These are phyloP conservation scores for Erigeron philadelphicus DNA, from an alignment of 140 eudicot species.

Conservation along the genomic window DNA sequence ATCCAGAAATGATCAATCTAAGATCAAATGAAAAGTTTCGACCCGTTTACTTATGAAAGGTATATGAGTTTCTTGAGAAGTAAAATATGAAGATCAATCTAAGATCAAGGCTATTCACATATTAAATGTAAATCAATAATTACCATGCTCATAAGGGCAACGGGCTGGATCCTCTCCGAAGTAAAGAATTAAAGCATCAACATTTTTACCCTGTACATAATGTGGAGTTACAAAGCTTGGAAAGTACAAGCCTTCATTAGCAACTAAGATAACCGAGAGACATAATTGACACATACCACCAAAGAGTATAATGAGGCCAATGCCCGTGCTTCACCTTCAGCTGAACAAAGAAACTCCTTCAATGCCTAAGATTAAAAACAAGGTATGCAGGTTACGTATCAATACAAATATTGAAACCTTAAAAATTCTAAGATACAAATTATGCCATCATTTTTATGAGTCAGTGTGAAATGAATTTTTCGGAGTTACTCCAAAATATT, in stretches of 20 bases:
- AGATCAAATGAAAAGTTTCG: too few species aligned
- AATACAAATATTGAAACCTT: not conserved
- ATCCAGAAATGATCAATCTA: not conserved
- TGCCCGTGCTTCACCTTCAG: constrained; percentile 90
- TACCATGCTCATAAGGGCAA: constrained; percentile 94
- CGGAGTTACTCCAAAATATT: not conserved
- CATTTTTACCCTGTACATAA: constrained; percentile 58
- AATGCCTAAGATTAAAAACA: constrained; percentile 40
- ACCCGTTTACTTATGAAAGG: too few species aligned
- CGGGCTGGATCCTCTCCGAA: constrained; percentile 93
- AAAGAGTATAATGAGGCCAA: constrained; percentile 82
- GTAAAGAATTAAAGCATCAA: constrained; percentile 70
- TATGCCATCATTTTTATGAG: not conserved
- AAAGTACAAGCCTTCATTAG: too few species aligned
- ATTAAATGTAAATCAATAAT: constrained; percentile 11
- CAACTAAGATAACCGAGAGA: not conserved
- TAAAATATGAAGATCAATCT: constrained; percentile 9
- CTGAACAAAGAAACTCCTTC: constrained; percentile 75
- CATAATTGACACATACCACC: constrained; percentile 52
- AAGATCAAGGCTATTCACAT: not conserved
- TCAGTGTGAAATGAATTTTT: not conserved
- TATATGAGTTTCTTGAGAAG: too few species aligned
- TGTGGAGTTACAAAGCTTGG: not conserved
- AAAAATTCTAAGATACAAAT: not conserved
- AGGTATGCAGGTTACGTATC: constrained; percentile 6